These are phyloP conservation scores for Suillus subalutaceus DNA, from an alignment of 768 basidiomycete species.

Conservation along the genomic window DNA sequence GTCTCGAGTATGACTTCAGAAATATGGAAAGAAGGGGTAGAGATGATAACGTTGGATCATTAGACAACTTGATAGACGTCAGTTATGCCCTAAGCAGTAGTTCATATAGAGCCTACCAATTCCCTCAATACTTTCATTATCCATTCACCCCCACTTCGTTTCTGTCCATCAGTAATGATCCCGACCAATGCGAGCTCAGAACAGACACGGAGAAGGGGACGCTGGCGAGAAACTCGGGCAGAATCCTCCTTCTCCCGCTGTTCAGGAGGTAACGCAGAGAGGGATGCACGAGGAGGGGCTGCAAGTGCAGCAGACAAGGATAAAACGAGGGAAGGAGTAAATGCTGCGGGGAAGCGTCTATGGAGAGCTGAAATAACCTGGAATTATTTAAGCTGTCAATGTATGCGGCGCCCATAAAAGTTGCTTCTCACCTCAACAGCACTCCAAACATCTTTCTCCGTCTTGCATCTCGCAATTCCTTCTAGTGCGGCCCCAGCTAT, in stretches of 20 bases:
- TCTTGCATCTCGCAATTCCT: slow-evolving; percentile 85
- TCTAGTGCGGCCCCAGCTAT: slow-evolving; percentile 86
- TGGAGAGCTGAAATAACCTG: slow-evolving; percentile 91
- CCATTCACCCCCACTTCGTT: slow-evolving; percentile 80
- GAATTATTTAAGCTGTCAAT: slow-evolving; percentile 7
- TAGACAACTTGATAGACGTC: slow-evolving; percentile 64
- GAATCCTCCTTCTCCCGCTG: slow-evolving; percentile 94
- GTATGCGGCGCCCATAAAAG: neutral
- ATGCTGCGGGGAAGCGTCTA: slow-evolving; percentile 79
- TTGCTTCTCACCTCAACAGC: slow-evolving; percentile 78
- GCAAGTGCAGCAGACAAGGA: slow-evolving; percentile 59
- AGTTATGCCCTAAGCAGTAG: slow-evolving; percentile 16
- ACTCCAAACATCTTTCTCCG: slow-evolving; percentile 89
- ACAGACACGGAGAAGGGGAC: slow-evolving; percentile 84
- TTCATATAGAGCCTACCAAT: slow-evolving; percentile 55
- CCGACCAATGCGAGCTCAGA: slow-evolving; percentile 90
- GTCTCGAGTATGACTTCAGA: slow-evolving; percentile 87
- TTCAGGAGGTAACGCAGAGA: slow-evolving; percentile 64
- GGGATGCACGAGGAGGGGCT: slow-evolving; percentile 57
- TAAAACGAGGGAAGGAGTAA: slow-evolving; percentile 72
- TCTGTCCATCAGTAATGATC: slow-evolving; percentile 72
- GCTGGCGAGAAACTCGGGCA: slow-evolving; percentile 74
- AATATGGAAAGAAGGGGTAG: slow-evolving; percentile 90
- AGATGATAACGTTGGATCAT: slow-evolving; percentile 84
- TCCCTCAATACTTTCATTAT: slow-evolving; percentile 88